phyloP scores from a whole-genome alignment of 768 basidiomycete species.

The Rhodotorula diobovata region DNA sequence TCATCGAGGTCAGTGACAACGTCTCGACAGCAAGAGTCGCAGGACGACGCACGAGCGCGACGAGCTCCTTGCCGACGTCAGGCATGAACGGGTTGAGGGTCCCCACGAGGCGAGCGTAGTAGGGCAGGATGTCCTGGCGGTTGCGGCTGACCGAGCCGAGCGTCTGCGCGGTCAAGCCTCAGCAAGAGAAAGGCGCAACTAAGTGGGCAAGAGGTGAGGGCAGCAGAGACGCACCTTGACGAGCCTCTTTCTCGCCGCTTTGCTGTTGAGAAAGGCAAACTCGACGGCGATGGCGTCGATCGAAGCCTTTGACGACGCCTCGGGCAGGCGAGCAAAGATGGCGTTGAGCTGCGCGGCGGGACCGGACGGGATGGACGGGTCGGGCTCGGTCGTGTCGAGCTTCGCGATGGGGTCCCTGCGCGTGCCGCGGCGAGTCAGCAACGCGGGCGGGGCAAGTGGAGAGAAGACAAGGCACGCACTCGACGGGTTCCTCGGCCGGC shows the following conservation, averaged over 20 bases:
- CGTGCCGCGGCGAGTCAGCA: background rate
- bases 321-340: conserved; percentile 81
- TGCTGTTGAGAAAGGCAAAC: conserved; percentile 93
- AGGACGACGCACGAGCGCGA: conserved; percentile 51
- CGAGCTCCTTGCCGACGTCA: conserved; percentile 77
- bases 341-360: conserved; percentile 89
- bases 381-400: conserved; percentile 35
- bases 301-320: conserved; percentile 81
- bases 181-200: no score
- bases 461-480: conserved; percentile 41
- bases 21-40: background rate
- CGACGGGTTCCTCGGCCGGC: conserved; percentile 52
- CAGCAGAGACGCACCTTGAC: conserved; percentile 59
- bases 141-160: conserved; percentile 78
- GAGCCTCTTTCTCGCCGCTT: conserved; percentile 86
- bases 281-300: conserved; percentile 94
- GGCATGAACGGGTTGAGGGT: conserved; percentile 89
- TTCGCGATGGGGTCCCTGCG: conserved; percentile 18
- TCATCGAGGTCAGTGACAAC: conserved; percentile 50
- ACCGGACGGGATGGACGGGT: conserved; percentile 68
- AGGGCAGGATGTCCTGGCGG: conserved; percentile 81
- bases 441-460: no score
- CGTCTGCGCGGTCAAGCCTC: conserved; percentile 54
- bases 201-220: background rate
- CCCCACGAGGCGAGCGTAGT: conserved; percentile 84